Base-by-base conservation (phyloP, 495 filamentous ascomycete species). In the Talaromyces borbonicus region DNA sequence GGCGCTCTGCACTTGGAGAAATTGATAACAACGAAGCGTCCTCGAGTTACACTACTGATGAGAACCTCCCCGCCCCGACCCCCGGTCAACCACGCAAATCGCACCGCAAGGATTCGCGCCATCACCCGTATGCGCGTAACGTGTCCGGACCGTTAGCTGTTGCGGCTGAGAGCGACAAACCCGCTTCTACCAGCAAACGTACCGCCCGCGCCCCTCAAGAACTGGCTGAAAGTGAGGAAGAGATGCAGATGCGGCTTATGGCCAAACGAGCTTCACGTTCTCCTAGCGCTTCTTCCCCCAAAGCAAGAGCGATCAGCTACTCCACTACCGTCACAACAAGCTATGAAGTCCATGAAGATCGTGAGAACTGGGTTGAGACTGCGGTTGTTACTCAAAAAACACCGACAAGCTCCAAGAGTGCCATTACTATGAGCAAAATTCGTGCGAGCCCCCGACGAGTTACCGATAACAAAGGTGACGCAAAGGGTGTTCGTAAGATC, bases 51-150 rank as follows among this genome's bases (percentile, higher is more conserved):
- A 26, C 32, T 32, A 67, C 71, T 15, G 86, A 88, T 41, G 87
- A 93, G 48, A 85, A 89, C 52, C 75, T 99, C 5, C 92, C 92
- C 2, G 92, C 90, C 0, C 92, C 92, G 8, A 99, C 93, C 5
- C 92, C 92, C 0, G 92, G 92, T 12, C 92, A 99, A 58, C 92
- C 92, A 33, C 78, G 92, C 31, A 99, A 99, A 71, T 84, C 80
- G 0, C 81, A 81, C 54, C 69, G 78, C 51, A 71, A 76, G 51
- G 80, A 79, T 43, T 68, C 69, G 19, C 65, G 74, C 11, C 73
- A 74, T 48, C 73, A 77, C 46, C 73, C 73, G 16, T 77, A 77
- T 38, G 51, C 74, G 9, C 68, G 72, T 8, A 71, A 65, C 2
- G 50, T 60, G 11, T 71, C 73, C 18, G 68, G 68, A 7, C 55